A percentile compares a stretch with the other conserved stretches of the same genome.
These are phyloP conservation scores for Saccharomyces hybrid DNA, from an alignment of 1,139 yeast species.

Conservation along the genomic window DNA sequence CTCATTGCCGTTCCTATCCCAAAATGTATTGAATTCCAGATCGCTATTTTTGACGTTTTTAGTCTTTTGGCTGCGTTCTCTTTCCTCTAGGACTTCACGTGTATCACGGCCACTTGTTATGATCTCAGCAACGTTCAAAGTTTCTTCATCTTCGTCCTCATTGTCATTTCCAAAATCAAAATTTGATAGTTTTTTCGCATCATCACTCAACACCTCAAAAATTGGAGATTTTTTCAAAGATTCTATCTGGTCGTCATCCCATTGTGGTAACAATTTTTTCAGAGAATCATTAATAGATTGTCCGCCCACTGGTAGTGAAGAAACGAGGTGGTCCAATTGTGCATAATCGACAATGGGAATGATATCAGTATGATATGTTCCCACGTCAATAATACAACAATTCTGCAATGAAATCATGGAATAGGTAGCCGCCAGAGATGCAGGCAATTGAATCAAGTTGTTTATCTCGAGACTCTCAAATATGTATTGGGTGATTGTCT, in stretches of 20 bases:
- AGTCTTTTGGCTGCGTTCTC: slow-evolving; percentile 41
- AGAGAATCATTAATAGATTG: slow-evolving; percentile 49
- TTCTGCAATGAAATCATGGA: slow-evolving; percentile 59
- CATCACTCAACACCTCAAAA: slow-evolving; percentile 69
- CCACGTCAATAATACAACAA: slow-evolving; percentile 74
- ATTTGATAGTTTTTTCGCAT: slow-evolving; percentile 52
- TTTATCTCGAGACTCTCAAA: slow-evolving; percentile 69
- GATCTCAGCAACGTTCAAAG: slow-evolving; percentile 82
- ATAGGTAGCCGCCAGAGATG: slow-evolving; percentile 65
- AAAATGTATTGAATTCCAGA: slow-evolving; percentile 58
- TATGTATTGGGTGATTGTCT: slow-evolving; percentile 64
- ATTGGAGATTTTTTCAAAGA: slow-evolving; percentile 66
- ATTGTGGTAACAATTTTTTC: slow-evolving; percentile 48
- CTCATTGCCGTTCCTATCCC: slow-evolving; percentile 48
- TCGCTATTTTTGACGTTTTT: slow-evolving; percentile 43
- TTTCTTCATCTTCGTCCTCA: slow-evolving; percentile 55
- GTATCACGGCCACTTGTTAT: slow-evolving; percentile 67
- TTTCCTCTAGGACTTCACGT: slow-evolving; percentile 54
- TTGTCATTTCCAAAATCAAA: slow-evolving; percentile 34
- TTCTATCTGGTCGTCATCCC: slow-evolving; percentile 55
- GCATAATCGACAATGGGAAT: slow-evolving; percentile 71
- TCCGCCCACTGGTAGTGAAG: slow-evolving; percentile 55
- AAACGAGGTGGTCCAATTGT: slow-evolving; percentile 48
- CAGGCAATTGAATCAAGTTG: slow-evolving; percentile 64
- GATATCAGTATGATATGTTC: slow-evolving; percentile 66